Evolutionary conservation across 2,329 filamentous ascomycete genomes (phyloP).

Genomic region (Ilyonectria robusta): DNA sequence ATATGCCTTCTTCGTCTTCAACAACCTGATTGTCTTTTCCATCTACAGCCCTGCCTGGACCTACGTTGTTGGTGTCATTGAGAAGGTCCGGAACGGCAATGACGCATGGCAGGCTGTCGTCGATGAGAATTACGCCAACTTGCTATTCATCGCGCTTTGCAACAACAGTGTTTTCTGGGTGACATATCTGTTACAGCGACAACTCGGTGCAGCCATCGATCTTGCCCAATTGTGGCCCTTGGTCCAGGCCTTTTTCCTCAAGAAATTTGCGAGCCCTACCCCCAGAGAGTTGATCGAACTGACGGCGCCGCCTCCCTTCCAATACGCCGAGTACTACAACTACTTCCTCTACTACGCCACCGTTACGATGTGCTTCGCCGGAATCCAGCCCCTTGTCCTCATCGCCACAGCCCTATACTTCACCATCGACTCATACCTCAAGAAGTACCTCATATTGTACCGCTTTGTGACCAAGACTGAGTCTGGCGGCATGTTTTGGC

Average conservation of each 20-base stretch:
- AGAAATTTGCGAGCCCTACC: conserved; percentile 88
- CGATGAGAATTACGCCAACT: conserved; percentile 72
- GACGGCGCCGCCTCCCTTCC: conserved; percentile 92
- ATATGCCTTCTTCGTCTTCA: conserved; percentile 97
- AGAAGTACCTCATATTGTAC: conserved; percentile 96
- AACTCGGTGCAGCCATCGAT: conserved; percentile 93
- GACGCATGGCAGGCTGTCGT: conserved; percentile 79
- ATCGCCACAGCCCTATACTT: conserved; percentile 93
- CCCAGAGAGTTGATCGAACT: conserved; percentile 92
- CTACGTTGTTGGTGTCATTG: conserved; percentile 77
- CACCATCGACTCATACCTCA: conserved; percentile 85
- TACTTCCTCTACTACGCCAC: conserved; percentile 97
- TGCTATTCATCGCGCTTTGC: conserved; percentile 82
- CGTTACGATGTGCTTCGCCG: conserved; percentile 86
- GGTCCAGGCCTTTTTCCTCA: conserved; percentile 85
- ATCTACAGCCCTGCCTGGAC: conserved; percentile 87
- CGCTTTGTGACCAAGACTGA: conserved; percentile 98
- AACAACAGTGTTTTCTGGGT: conserved; percentile 93
- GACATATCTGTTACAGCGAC: conserved; percentile 91
- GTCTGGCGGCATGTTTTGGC: conserved; percentile 94
- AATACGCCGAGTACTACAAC: conserved; percentile 98
- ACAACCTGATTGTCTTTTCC: conserved; percentile 95
- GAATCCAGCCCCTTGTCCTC: conserved; percentile 89
- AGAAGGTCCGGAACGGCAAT: conserved; percentile 67
- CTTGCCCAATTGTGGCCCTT: conserved; percentile 90